Evolutionary conservation across 441 rosid genomes (phyloP), one percentile per base, ranked within the genome.

Genomic region (Brassica hybrid): DNA sequence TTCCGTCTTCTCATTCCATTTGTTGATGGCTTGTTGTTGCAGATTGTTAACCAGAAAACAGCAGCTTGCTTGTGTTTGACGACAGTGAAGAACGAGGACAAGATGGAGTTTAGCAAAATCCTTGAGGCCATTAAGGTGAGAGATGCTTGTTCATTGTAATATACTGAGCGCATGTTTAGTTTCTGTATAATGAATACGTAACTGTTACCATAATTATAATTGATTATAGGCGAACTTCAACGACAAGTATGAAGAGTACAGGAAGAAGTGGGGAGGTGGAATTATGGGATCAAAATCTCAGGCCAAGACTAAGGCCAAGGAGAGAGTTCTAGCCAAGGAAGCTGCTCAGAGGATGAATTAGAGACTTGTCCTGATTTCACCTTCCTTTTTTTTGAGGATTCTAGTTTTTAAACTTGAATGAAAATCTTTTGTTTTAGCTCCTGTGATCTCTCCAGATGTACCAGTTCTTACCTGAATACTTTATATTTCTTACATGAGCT

Each of bases 181-280:
- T 64, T 64, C n/a, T 34, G 8, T 64, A 17, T 2, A 16, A 9
- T 34, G 52, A 5, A 63, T 14, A 0, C 11, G 0, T 0, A 1
- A 64, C 30, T 4, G 54, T 17, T 64, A 10, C 16, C 2, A 10
- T 18, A 1, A 0, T 65, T 11, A 10, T 18, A 2, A 0, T 65
- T 11, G 0, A 0, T 0, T 2, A 12, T 0, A 66, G 70, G 70
- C 70, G 1, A 65, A 65, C 69, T 38, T 65, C 18, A 65, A 65
- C 5, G 69, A 65, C 93, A 90, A 89, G 76, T 88, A 83, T 1
- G 93, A 92, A 0, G 97, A 92, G 84, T 79, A 83, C 75, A 81
- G 91, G 52, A 89, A 91, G 89, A 88, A 85, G 78, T 93, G 94
- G 97, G 91, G 96, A 13, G 93, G 94, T 56, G 94, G 92, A 1